Conservation (phyloP, 2,329 filamentous ascomycete genomes). For the Diaporthe humulicola region DNA sequence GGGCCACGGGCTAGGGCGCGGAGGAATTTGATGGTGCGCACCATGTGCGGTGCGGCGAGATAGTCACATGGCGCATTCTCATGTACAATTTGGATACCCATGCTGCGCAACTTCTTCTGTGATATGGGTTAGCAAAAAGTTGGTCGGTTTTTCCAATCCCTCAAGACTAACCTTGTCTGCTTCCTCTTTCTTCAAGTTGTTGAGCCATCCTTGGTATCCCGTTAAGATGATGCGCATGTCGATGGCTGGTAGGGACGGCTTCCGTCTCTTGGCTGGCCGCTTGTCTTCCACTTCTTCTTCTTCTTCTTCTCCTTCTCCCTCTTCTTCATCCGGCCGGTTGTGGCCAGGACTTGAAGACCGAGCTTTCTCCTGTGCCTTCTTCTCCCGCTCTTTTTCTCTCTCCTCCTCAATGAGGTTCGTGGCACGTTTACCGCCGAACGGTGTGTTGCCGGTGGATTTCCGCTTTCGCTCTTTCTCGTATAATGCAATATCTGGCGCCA, state of each 20-base stretch:
- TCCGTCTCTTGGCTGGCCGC: conserved; percentile 72
- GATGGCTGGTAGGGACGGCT: conserved; percentile 74
- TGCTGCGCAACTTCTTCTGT: conserved; percentile 82
- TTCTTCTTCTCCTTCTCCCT: conserved; percentile 58
- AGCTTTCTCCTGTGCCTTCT: conserved; percentile 45
- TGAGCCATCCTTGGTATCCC: conserved; percentile 86
- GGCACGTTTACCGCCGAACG: conserved; percentile 75
- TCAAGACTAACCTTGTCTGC: conserved; percentile 77
- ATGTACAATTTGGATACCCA: conserved; percentile 85
- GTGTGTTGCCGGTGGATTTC: conserved; percentile 59
- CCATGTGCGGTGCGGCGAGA: conserved; percentile 86
- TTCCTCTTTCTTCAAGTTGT: conserved; percentile 80
- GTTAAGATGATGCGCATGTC: conserved; percentile 85
- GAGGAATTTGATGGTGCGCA: conserved; percentile 95
- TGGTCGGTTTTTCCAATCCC: conserved; percentile 36
- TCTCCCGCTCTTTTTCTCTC: conserved; percentile 48
- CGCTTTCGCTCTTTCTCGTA: conserved; percentile 97
- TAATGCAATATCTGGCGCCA: conserved; percentile 87
- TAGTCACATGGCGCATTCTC: conserved; percentile 85
- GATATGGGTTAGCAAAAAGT: conserved; percentile 40
- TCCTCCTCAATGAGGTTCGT: conserved; percentile 70
- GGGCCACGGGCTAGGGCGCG: conserved; percentile 87
- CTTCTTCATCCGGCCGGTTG: conserved; percentile 47
- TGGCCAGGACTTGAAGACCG: conserved; percentile 55
- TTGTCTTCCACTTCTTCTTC: conserved; percentile 61